These are phyloP conservation scores for Saccharomycopsis sp. DNA, from an alignment of 805 yeast genomes.

Conservation along the genomic window DNA sequence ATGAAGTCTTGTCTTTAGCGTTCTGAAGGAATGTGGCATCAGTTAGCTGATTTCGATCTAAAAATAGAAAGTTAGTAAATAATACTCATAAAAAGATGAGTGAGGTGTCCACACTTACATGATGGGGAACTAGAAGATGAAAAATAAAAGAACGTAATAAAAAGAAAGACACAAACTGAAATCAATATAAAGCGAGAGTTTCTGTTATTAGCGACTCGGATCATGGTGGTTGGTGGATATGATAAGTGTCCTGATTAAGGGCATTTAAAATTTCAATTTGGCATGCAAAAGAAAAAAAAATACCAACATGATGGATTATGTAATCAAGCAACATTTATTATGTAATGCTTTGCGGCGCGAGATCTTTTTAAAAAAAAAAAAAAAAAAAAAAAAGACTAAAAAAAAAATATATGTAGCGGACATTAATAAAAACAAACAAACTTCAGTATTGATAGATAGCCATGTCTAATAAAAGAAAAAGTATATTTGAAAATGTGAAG, in stretches of 20 bases:
- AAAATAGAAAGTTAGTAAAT: too few relatives aligned
- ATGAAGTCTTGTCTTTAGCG: constrained; percentile 12
- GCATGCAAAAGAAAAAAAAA: too few relatives aligned
- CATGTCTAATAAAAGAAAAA: constrained; percentile 16
- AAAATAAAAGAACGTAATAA: constrained; percentile 16
- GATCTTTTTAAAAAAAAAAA: background rate
- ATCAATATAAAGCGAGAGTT: constrained; percentile 13
- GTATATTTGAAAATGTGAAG: constrained; percentile 21
- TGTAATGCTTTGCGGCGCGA: background rate
- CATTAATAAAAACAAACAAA: background rate
- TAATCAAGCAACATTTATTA: too few relatives aligned
- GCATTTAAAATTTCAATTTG: too few relatives aligned
- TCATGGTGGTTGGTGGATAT: constrained; percentile 6
- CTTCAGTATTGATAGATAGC: too few relatives aligned
- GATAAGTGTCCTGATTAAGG: background rate
- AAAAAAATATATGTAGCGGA: background rate
- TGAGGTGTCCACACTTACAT: constrained; percentile 8
- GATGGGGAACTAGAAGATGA: constrained; percentile 9
- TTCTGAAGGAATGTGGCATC: constrained; percentile 8
- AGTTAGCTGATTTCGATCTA: constrained; percentile 15
- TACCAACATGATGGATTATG: too few relatives aligned
- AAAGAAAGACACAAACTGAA: constrained; percentile 13
- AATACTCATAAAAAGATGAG: background rate
- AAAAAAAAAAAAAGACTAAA: background rate
- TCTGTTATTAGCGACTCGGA: constrained; percentile 13